Evolutionary conservation across 2,329 filamentous ascomycete genomes (phyloP), one percentile per base, ranked within the genome.

Genomic region (Metarhizium anisopliae): DNA sequence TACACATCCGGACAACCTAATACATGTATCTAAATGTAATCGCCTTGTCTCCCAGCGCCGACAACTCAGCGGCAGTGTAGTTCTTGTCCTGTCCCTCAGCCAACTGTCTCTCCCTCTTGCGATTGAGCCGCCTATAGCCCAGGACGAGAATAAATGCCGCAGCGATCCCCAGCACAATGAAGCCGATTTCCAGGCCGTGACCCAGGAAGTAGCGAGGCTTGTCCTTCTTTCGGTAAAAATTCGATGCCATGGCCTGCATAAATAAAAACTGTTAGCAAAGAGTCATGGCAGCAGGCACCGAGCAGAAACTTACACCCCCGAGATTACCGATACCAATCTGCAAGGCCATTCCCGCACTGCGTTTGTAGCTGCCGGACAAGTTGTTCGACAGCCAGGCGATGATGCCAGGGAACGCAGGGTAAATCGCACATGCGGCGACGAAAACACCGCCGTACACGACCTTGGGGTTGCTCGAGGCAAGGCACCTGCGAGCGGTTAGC

Each of bases 311-410:
- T 67, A 74, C 72, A 2, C 78, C 78, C 11, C 76, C 78, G 2
- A 81, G 67, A 55, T 86, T 86, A 0, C 83, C 84, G 14, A 83
- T 61, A 0, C 80, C 80, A 52, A 87, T 85, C 47, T 84, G 81
- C 13, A 87, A 70, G 0, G 83, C 84, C 78, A 86, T 86, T 2
- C 83, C 84, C 0, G 77, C 79, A 8, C 78, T 78, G 5, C 84
- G 75, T 69, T 95, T 95, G 68, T 77, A 78, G 50, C 72, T 75
- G 0, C 77, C 77, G 55, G 92, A 84, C 11, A 88, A 77, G 58
- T 95, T 95, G 67, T 94, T 95, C 38, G 82, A 81, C 0, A 85
- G 74, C 90, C 90, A 95, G 0, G 86, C 78, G 52, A 95, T 87
- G 0, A 87, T 86, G 54, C 92, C 92, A 0, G 89, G 76, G 56